Evolutionary conservation across 2,329 filamentous ascomycete genomes (phyloP), one percentile per base, ranked within the genome.

Genomic region (Claviceps capensis): DNA sequence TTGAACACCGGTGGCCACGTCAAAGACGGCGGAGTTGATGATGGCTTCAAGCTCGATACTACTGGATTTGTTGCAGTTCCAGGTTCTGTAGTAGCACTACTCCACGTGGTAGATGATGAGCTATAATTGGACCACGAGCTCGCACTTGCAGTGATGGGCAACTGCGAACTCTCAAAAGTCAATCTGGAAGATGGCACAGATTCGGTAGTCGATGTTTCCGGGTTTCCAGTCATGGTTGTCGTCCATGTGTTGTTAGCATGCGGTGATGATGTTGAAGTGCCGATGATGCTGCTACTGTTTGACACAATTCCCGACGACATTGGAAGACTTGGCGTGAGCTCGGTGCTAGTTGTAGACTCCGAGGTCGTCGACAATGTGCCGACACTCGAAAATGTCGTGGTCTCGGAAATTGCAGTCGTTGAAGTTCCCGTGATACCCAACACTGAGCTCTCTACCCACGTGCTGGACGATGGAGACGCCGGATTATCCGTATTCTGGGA

Each of bases 351-450:
- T 40, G 48, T 34, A 17, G 44, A 16, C 8, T 47, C 37, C 16
- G 46, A 51, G 13, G 19, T 4, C 6, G 14, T 41, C 37, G 42
- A 38, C 23, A 30, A 23, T 30, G 38, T 49, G 47, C 16, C n/a
- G 17, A 37, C 19, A 37, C 41, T 45, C 6, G 42, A 41, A n/a
- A 43, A 14, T 11, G 30, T 36, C 17, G 23, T 17, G 9, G 7
- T 14, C 37, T 43, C 42, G 19, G 47, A 48, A 45, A 37, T 47
- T 17, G 47, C 30, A 9, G 22, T 26, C 6, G 47, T 43, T 16
- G 34, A 36, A 7, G 50, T 38, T 17, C 50, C 50, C 9, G 53
- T 54, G n/a, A 54, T 43, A 11, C 53, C 50, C 50, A 54, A 48
- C 6, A 46, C 50, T 40, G 53, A 54, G 44, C 53, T 52, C 22